Evolutionary conservation across 2,329 filamentous ascomycete species (phyloP).

Genomic region (Raffaelea ambrosiae): DNA sequence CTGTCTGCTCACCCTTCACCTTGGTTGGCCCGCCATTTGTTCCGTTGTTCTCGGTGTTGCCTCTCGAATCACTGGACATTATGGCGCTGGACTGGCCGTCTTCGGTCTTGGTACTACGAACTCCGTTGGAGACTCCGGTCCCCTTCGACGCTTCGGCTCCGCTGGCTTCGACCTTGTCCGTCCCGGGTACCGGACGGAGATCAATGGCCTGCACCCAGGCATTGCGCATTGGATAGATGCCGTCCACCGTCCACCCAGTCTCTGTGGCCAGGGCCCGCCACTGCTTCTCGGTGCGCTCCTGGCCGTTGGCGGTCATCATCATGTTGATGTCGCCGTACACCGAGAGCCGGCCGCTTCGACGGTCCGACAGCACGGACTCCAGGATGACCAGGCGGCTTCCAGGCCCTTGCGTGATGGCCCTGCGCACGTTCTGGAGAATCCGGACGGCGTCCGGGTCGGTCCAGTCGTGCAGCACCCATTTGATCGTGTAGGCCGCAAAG

Average conservation of each 20-base stretch:
- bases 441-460: constrained; percentile 20
- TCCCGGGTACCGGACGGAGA: constrained; percentile 18
- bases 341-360: constrained; percentile 19
- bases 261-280: constrained; percentile 20
- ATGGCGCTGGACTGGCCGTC: too few relatives aligned
- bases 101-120: too few relatives aligned
- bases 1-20: too few relatives aligned
- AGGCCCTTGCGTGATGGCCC: constrained; percentile 17
- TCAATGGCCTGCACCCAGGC: constrained; percentile 17
- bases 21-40: too few relatives aligned
- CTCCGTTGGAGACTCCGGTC: too few relatives aligned
- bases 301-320: constrained; percentile 25
- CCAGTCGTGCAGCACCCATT: constrained; percentile 35
- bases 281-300: constrained; percentile 21
- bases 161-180: too few relatives aligned
- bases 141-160: too few relatives aligned
- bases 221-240: constrained; percentile 13
- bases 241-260: constrained; percentile 20
- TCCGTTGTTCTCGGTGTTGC: too few relatives aligned
- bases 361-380: constrained; percentile 26
- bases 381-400: constrained; percentile 25
- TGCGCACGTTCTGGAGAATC: constrained; percentile 21
- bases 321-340: constrained; percentile 32
- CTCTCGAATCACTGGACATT: too few relatives aligned
- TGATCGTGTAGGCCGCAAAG: constrained; percentile 23